Evolutionary conservation across 176 grass and related monocot genomes (phyloP).

Genomic region (Chloris gayana): DNA sequence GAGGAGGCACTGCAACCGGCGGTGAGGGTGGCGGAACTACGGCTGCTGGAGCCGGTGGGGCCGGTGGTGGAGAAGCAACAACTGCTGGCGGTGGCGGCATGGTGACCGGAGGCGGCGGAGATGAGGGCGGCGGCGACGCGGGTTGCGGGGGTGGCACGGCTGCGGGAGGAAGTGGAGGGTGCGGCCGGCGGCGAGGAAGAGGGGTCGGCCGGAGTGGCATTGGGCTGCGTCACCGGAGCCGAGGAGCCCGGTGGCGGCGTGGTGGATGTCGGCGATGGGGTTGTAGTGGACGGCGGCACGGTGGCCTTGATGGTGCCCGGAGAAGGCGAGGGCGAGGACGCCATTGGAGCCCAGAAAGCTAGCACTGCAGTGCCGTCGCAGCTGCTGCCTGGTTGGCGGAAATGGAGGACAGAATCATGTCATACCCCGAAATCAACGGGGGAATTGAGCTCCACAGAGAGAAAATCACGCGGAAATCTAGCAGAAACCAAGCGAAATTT

Average conservation of each 20-base stretch:
- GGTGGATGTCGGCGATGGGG: constrained; percentile 14
- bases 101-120: constrained; percentile 30
- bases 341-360: constrained; percentile 48
- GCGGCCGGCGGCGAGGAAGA: constrained; percentile 26
- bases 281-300: constrained; percentile 29
- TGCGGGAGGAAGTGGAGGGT: constrained; percentile 44
- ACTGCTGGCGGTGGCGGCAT: constrained; percentile 22
- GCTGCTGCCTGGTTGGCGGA: constrained; percentile 1
- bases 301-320: constrained; percentile 35
- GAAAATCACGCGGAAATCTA: constrained; percentile 34
- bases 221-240: constrained; percentile 56
- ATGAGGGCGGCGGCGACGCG: constrained; percentile 27
- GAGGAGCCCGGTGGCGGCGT: constrained; percentile 22
- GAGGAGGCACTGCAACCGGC: constrained; percentile 30
- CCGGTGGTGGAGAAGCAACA: constrained; percentile 32
- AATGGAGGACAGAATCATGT: constrained; percentile 5
- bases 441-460: background rate
- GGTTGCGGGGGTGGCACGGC: constrained; percentile 29
- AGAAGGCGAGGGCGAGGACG: constrained; percentile 65
- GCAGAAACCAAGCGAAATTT: constrained; percentile 20
- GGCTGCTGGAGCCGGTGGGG: constrained; percentile 38
- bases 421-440: constrained; percentile 13
- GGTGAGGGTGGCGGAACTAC: constrained; percentile 44
- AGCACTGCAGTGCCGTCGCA: background rate
- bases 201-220: constrained; percentile 62